Percentiles rank a stretch among this genome's conserved stretches.
Conservation (phyloP, 2,329 filamentous ascomycete species). For the Aspergillus ustus region DNA sequence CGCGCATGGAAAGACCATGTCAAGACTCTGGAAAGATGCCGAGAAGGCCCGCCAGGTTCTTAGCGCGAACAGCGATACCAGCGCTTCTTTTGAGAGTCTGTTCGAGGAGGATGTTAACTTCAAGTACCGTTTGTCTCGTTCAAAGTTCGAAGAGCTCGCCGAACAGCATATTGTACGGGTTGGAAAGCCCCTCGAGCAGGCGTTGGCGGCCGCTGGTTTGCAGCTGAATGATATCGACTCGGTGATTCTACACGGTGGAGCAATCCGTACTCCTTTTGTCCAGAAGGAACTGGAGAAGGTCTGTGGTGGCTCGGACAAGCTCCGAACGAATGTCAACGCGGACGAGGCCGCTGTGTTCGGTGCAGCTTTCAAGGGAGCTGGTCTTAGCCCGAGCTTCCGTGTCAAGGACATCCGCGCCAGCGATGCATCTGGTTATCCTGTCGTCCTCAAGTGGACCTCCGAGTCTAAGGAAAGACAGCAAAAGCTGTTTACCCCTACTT, state of each 20-base stretch:
- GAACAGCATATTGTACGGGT: slow-evolving; percentile 71
- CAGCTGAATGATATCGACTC: slow-evolving; percentile 79
- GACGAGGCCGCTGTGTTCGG: slow-evolving; percentile 97
- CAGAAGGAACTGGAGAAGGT: slow-evolving; percentile 83
- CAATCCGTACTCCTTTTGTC: slow-evolving; percentile 88
- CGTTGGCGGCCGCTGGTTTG: slow-evolving; percentile 74
- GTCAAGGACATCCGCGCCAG: slow-evolving; percentile 92
- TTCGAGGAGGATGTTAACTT: slow-evolving; percentile 88
- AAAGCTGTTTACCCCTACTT: slow-evolving; percentile 79
- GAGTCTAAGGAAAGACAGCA: slow-evolving; percentile 75
- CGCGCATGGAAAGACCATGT: slow-evolving; percentile 79
- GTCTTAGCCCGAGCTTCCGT: slow-evolving; percentile 91
- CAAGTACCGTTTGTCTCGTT: slow-evolving; percentile 81
- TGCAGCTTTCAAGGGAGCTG: slow-evolving; percentile 89
- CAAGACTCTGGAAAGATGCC: slow-evolving; percentile 91
- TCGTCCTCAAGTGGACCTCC: slow-evolving; percentile 75
- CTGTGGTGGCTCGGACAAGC: slow-evolving; percentile 73
- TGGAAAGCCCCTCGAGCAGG: slow-evolving; percentile 69
- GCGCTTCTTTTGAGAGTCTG: slow-evolving; percentile 81
- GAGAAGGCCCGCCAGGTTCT: slow-evolving; percentile 85
- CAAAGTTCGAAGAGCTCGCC: slow-evolving; percentile 80
- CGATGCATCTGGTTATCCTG: slow-evolving; percentile 76
- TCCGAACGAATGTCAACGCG: slow-evolving; percentile 93
- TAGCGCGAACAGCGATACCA: slow-evolving; percentile 86
- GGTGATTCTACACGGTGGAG: slow-evolving; percentile 90